Base-by-base conservation (phyloP, 257 asterid genomes). In the Nicotiana obtusifolia region DNA sequence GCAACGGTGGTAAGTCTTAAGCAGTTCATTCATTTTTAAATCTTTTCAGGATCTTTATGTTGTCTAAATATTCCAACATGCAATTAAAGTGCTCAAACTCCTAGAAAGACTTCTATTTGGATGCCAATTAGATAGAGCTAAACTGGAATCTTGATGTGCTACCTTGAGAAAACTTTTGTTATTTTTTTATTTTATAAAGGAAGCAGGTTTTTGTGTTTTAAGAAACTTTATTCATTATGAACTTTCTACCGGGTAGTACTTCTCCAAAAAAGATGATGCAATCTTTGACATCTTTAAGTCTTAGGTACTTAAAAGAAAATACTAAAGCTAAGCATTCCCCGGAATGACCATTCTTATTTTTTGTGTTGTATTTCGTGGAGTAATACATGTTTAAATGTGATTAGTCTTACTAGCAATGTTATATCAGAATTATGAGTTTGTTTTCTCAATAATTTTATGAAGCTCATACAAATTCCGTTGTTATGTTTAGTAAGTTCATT, bases 1-100 rank as follows among this genome's bases (percentile, higher is more conserved):
- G 92, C 98, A 49, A 90, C 99, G 10, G 94, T 94, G 88, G 98
- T 93, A 81, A 82, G 92, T 80, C 24, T 41, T 24, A 33, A 47
- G 61, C 41, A 15, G 79, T 73, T 49, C 19, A 11, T 10, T 68
- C 41, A 24, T 75, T 49, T 24, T 75, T 24, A 13, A 73, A 17
- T 44, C 56, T 71, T 71, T 44, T 71, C 59, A 11, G 78, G 35
- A 47, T 73, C 61, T 47, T 73, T 24, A 24, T 73, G n/a, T 73
- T 47, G 62, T 37, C 79, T 60, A 73, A 61, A 49, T 49, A 24
- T 47, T 75, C 16, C 17, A 49, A 47, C 41, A 15, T 49, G 17
- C 60, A 49, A 47, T 41, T 71, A 13, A 14, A 44, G 37, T 71
- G 35, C 78, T 44, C 35, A 71, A 71, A 17, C 7, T 44, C 78